Conservation (phyloP, 305 asterid genomes). For the Fraxinus nigra region DNA sequence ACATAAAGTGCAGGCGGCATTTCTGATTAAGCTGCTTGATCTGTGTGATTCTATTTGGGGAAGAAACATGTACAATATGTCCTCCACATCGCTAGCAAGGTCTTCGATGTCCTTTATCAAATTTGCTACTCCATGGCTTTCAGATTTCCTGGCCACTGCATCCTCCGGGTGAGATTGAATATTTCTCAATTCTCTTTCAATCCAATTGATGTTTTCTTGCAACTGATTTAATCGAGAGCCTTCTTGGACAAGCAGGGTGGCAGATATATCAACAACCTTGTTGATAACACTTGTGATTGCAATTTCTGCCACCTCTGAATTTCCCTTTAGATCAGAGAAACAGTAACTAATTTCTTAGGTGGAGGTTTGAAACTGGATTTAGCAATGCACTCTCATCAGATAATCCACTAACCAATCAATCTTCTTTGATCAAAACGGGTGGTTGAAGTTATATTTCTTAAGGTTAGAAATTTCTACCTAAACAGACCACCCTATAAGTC, state of each 20-base stretch:
- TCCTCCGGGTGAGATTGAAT: slow-evolving; percentile 7
- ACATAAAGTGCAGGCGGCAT: neutral
- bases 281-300: neutral
- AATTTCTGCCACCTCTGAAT: slow-evolving; percentile 15
- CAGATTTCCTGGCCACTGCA: slow-evolving; percentile 4
- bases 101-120: slow-evolving; percentile 12
- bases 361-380: too few species aligned
- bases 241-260: neutral
- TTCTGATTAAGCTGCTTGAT: neutral
- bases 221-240: slow-evolving; percentile 6
- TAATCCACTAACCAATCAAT: too few species aligned
- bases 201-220: slow-evolving; percentile 19
- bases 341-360: neutral
- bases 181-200: slow-evolving; percentile 18
- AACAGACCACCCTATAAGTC: too few species aligned
- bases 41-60: neutral
- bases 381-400: too few species aligned
- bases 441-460: too few species aligned
- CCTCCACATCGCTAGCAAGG: slow-evolving; percentile 16
- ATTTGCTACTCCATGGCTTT: neutral
- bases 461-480: too few species aligned
- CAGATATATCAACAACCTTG: slow-evolving; percentile 9
- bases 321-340: neutral
- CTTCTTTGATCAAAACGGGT: too few species aligned
- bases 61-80: slow-evolving; percentile 12